phyloP scores from a whole-genome alignment of 2,329 filamentous ascomycete genomes.

The Phialocephala sp. region DNA sequence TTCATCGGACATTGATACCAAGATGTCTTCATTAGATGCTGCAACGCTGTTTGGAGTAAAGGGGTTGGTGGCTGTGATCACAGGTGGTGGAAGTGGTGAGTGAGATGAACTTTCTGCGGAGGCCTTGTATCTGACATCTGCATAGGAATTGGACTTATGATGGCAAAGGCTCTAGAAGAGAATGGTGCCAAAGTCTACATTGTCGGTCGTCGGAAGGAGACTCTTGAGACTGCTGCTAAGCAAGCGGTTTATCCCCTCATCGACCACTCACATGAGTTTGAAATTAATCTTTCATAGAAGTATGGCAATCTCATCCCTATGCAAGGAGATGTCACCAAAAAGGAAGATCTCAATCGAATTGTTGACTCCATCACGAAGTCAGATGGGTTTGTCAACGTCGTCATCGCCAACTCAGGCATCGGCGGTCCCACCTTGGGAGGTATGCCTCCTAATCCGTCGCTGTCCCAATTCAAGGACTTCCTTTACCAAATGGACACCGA shows the following conservation, averaged over 20 bases:
- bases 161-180: conserved; percentile 56
- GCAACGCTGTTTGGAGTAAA: conserved; percentile 55
- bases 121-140: background rate
- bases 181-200: conserved; percentile 64
- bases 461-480: conserved; percentile 47
- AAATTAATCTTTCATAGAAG: conserved; percentile 23
- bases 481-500: conserved; percentile 63
- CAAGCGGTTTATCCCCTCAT: background rate
- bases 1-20: background rate
- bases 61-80: conserved; percentile 62
- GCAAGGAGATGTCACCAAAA: conserved; percentile 63
- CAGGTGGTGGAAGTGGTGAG: conserved; percentile 59
- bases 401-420: conserved; percentile 65
- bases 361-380: conserved; percentile 58
- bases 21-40: conserved; percentile 21
- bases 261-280: background rate
- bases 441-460: conserved; percentile 15
- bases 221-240: conserved; percentile 53
- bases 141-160: conserved; percentile 62
- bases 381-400: conserved; percentile 64
- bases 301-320: conserved; percentile 36
- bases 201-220: conserved; percentile 55
- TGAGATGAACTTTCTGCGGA: background rate
- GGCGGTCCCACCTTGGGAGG: conserved; percentile 48
- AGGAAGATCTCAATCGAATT: conserved; percentile 62